Evolutionary conservation across 2,329 filamentous ascomycete species (phyloP).

Genomic region (Chaetomium olivaceum): DNA sequence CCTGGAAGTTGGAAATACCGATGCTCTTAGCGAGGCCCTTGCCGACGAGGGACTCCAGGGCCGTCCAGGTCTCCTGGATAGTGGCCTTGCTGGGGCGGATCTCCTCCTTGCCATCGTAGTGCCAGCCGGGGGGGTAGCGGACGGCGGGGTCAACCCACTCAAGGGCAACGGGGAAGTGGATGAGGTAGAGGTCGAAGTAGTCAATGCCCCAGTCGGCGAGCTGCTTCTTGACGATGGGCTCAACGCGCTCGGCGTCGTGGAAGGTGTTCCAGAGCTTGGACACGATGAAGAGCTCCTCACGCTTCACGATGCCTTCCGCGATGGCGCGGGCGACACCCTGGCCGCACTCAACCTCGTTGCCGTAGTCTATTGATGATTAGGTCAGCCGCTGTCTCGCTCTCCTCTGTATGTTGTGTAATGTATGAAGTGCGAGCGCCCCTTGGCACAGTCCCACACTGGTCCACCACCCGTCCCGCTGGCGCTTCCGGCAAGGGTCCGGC

Average conservation of each 20-base stretch:
- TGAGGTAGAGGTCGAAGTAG: constrained; percentile 87
- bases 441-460: constrained; percentile 8
- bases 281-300: constrained; percentile 86
- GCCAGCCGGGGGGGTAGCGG: constrained; percentile 79
- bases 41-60: constrained; percentile 74
- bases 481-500: constrained; percentile 24
- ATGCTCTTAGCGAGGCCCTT: constrained; percentile 70
- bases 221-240: constrained; percentile 73
- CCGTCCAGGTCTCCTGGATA: constrained; percentile 79
- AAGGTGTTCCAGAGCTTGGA: constrained; percentile 94
- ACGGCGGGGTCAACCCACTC: constrained; percentile 80
- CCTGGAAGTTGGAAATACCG: constrained; percentile 82
- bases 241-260: constrained; percentile 77
- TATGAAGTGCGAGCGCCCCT: neutral
- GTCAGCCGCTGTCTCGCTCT: constrained; percentile 16
- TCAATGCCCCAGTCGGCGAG: constrained; percentile 81
- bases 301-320: constrained; percentile 76
- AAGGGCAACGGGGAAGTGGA: constrained; percentile 86
- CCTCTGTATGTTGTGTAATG: neutral
- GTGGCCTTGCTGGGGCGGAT: constrained; percentile 66
- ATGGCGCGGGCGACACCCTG: constrained; percentile 77
- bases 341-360: constrained; percentile 77
- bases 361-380: constrained; percentile 63
- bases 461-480: constrained; percentile 12
- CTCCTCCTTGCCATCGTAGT: constrained; percentile 62